Base-by-base conservation (phyloP, 441 rosid genomes). In the Gossypium gossypioides region DNA sequence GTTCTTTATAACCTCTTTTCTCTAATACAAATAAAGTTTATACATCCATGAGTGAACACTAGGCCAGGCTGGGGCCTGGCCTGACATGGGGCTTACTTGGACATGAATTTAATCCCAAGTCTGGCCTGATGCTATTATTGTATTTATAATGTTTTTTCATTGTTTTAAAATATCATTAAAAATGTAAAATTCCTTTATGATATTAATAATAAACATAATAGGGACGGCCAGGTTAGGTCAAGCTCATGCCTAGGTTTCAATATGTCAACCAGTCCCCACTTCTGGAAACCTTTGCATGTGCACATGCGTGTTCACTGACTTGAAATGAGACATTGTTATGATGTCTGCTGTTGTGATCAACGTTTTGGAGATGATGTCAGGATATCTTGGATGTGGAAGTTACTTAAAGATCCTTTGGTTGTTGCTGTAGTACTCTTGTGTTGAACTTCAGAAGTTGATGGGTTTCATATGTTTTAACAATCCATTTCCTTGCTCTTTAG, bases 1-100 rank as follows among this genome's bases (percentile, higher is more conserved):
- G 99, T 91, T 78, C 74, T 56, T 73, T 66, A 27, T 73, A 68
- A 46, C 13, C 57, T 54, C 46, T 74, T 72, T 51, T 76, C 80
- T 77, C 63, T 68, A 68, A 68, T 50, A 27, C 32, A 16, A 15
- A 68, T 27, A 50, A 27, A 51, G 71, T 29, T 27, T 51, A 9
- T 51, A 27, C 25, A 32, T 16, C 59, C 27, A 16, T 72, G 32
- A 77, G 12, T 16, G 60, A 62, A 34, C 3, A 13, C 16, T 16
- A 29, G 63, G 63, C 37, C 62, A 57, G 37, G 18, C 37, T 0
- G 18, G 34, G 15, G 18, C 54, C 54, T 48, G 54, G 16, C 54
- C 54, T 15, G 10, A 16, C 57, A 0, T 52, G 21, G 57, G 58
- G 58, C 25, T 19, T 44, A 18, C 46, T 16, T 32, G 46, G 21